Percentiles rank a stretch among this genome's conserved stretches.
Conservation (phyloP, 331 rosid genomes). For the Malus hybrid region DNA sequence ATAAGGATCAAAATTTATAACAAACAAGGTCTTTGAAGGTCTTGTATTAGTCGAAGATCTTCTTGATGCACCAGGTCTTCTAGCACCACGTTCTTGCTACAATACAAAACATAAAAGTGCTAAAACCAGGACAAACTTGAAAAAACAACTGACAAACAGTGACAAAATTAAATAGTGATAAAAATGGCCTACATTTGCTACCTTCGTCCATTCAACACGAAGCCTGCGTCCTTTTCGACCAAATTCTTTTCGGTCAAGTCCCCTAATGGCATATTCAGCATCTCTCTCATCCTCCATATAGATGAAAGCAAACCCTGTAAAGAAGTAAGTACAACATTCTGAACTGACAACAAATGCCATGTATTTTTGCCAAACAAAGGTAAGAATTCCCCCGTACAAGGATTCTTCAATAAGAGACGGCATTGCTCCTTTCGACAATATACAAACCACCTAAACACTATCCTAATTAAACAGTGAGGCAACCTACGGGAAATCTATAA, state of each 20-base stretch:
- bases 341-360: conserved; percentile 6
- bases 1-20: conserved; percentile 86
- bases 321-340: conserved; percentile 13
- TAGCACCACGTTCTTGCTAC: conserved; percentile 85
- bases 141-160: background rate
- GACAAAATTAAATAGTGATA: background rate
- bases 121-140: background rate
- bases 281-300: conserved; percentile 99
- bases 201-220: conserved; percentile 99
- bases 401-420: conserved; percentile 28
- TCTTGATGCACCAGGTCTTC: conserved; percentile 79
- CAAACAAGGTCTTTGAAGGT: conserved; percentile 92
- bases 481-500: conserved; percentile 55
- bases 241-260: conserved; percentile 81
- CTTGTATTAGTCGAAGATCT: conserved; percentile 59
- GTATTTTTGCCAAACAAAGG: conserved; percentile 8
- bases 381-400: conserved; percentile 19
- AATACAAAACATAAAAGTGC: conserved; percentile 3
- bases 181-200: conserved; percentile 14
- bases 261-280: conserved; percentile 92
- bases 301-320: conserved; percentile 86
- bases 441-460: conserved; percentile 39
- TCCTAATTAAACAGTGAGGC: conserved; percentile 41
- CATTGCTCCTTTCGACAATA: conserved; percentile 34
- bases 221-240: conserved; percentile 94